Conservation (phyloP, 1,139 yeast species). For the Arxiozyma telluris region DNA sequence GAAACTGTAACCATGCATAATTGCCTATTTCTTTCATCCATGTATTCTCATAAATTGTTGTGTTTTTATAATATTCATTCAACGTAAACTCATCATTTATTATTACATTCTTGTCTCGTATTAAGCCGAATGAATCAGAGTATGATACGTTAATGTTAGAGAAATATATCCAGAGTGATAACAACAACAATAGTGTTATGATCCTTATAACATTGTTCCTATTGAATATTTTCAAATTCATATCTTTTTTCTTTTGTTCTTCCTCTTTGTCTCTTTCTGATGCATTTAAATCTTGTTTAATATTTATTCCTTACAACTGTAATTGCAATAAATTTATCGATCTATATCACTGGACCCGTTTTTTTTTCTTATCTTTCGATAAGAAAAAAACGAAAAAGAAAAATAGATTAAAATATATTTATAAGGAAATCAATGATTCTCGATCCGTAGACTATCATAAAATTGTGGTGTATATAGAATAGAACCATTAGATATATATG, state of each 20-base stretch:
- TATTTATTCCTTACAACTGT: too few relatives aligned
- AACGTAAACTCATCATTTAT: neutral
- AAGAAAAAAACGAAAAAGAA: too few relatives aligned
- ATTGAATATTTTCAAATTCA: neutral
- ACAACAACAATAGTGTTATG: neutral
- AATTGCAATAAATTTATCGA: too few relatives aligned
- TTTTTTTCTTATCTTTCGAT: neutral
- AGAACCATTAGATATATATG: too few relatives aligned
- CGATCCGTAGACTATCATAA: neutral
- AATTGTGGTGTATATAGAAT: too few relatives aligned
- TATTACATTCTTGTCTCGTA: neutral
- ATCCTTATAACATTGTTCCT: neutral
- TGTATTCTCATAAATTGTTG: neutral
- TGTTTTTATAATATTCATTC: neutral
- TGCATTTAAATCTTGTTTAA: neutral
- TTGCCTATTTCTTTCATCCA: constrained; percentile 4
- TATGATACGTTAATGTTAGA: neutral
- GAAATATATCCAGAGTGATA: constrained; percentile 1
- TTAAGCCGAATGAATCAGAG: neutral
- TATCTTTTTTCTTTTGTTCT: neutral
- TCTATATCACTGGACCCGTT: too few relatives aligned
- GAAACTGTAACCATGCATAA: constrained; percentile 8
- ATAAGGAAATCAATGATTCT: neutral
- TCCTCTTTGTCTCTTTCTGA: neutral
- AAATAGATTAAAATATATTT: too few relatives aligned